Evolutionary conservation across 176 grass and related monocot genomes (phyloP).

Genomic region (barley (Hordeum vulgare)): DNA sequence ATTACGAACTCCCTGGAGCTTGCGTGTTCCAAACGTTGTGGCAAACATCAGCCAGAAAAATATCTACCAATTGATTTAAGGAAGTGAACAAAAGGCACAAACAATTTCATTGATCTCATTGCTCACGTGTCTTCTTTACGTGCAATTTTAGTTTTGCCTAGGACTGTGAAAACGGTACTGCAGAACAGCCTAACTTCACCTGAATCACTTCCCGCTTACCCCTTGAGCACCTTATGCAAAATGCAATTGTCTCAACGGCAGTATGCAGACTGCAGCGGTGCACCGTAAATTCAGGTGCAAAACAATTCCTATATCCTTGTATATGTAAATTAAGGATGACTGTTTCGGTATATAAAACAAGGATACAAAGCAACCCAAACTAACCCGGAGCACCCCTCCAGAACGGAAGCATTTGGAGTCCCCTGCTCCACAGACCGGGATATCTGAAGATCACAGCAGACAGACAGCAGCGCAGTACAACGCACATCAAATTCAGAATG

Average conservation of each 20-base stretch:
- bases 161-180: neutral
- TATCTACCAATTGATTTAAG: conserved; percentile 49
- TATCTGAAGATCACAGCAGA: conserved; percentile 40
- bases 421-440: conserved; percentile 53
- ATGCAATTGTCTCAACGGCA: neutral
- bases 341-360: neutral
- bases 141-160: neutral
- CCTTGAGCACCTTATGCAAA: neutral
- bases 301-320: neutral
- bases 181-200: neutral
- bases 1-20: conserved; percentile 67
- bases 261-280: neutral
- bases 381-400: conserved; percentile 74
- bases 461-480: neutral
- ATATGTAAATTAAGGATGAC: too few relatives aligned
- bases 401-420: conserved; percentile 64
- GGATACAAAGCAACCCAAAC: conserved; percentile 94
- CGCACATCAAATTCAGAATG: neutral
- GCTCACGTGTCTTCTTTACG: neutral
- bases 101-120: neutral
- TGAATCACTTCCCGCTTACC: neutral
- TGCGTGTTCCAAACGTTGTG: conserved; percentile 55
- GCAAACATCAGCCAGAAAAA: conserved; percentile 89
- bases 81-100: conserved; percentile 6
- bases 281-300: neutral